Evolutionary conservation across 2,329 filamentous ascomycete species (phyloP).

Genomic region (Colletotrichum paranaense): DNA sequence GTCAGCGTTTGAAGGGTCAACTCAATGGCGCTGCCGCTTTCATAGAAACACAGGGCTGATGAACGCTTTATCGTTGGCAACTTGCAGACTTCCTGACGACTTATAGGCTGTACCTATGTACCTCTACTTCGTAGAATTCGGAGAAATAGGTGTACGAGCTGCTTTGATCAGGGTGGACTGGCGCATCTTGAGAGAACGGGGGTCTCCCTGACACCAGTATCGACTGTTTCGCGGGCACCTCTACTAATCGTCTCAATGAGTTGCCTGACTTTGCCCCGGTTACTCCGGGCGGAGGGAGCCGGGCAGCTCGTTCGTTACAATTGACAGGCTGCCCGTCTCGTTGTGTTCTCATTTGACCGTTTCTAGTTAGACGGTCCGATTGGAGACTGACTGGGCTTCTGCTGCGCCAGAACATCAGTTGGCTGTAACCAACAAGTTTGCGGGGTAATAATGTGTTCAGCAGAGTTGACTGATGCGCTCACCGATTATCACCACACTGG

Average conservation of each 20-base stretch:
- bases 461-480: background rate
- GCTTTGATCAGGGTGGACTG: background rate
- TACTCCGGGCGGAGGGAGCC: constrained; percentile 20
- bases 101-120: background rate
- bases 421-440: constrained; percentile 5
- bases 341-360: background rate
- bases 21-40: background rate
- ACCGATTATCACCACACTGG: background rate
- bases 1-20: background rate
- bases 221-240: background rate
- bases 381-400: background rate
- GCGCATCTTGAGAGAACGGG: background rate
- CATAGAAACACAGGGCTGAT: background rate
- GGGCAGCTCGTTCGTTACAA: background rate
- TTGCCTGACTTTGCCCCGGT: constrained; percentile 14
- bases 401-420: background rate
- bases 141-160: background rate
- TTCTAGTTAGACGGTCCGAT: background rate
- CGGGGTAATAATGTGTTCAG: constrained; percentile 2
- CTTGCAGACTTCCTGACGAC: background rate
- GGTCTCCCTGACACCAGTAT: constrained; percentile 3
- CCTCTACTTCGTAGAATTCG: background rate
- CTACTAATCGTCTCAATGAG: background rate
- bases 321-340: background rate
- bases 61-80: background rate